These are phyloP conservation scores for Paracoccidioides lutzii DNA, from an alignment of 2,329 filamentous ascomycete genomes.

Conservation along the genomic window DNA sequence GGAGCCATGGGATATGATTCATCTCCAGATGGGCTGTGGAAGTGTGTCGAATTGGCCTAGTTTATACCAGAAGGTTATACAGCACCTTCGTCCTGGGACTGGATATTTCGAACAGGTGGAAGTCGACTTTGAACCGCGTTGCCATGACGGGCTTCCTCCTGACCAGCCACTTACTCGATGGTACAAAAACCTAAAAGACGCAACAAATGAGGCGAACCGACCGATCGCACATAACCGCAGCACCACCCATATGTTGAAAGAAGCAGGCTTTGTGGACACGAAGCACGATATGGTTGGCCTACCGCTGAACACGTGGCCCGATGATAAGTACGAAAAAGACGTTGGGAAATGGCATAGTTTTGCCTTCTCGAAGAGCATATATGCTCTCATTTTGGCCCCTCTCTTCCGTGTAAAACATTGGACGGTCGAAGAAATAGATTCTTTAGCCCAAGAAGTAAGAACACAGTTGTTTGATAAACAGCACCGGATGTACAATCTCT, in stretches of 20 bases:
- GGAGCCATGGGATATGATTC: slow-evolving; percentile 68
- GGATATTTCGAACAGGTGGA: slow-evolving; percentile 81
- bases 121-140: slow-evolving; percentile 67
- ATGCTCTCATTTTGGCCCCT: slow-evolving; percentile 60
- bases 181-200: slow-evolving; percentile 54
- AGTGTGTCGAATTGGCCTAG: slow-evolving; percentile 63
- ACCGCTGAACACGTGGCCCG: slow-evolving; percentile 62
- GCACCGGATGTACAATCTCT: slow-evolving; percentile 54
- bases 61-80: slow-evolving; percentile 57
- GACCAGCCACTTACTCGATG: slow-evolving; percentile 50
- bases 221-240: slow-evolving; percentile 50
- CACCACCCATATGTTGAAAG: slow-evolving; percentile 49
- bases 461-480: slow-evolving; percentile 56
- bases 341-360: slow-evolving; percentile 77
- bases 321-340: slow-evolving; percentile 50
- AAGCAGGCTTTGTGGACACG: slow-evolving; percentile 69
- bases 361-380: slow-evolving; percentile 58
- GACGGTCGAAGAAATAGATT: slow-evolving; percentile 48
- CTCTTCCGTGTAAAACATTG: slow-evolving; percentile 54
- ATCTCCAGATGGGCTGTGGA: slow-evolving; percentile 66
- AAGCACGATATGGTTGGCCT: slow-evolving; percentile 55
- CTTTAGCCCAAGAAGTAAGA: slow-evolving; percentile 50
- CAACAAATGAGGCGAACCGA: slow-evolving; percentile 52
- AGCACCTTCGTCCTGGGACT: slow-evolving; percentile 61
- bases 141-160: slow-evolving; percentile 33